Base-by-base conservation (phyloP, 306 rosid genomes). In the Begonia peltatifolia region DNA sequence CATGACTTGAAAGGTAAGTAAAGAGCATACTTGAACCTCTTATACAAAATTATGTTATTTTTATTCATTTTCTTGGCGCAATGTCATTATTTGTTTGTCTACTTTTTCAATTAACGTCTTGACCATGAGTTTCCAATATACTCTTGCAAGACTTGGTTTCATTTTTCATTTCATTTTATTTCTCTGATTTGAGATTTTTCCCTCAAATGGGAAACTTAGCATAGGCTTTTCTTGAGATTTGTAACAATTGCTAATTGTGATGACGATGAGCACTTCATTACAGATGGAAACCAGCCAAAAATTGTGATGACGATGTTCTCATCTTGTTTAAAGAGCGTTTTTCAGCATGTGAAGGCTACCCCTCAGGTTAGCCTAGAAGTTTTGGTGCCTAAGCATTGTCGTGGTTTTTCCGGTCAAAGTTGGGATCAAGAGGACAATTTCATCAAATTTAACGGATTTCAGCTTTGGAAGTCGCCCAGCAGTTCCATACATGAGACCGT, bases 281-380 rank as follows among this genome's bases (percentile, higher is more conserved):
- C 58, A 58, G 79, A 58, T 61, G 74, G 52, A 64, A 67, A 63
- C 46, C 57, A 51, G 57, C 46, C 63, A 41, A 64, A 67, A 53
- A 54, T 55, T 56, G 54, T 54, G 38, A 55, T 69, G 53, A n/a
- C n/a, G n/a, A n/a, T 54, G 52, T 58, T 57, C 56, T 64, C 66
- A 16, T 42, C 63, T 56, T 56, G 71, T 38, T 74, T 82, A 65
- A 76, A 78, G 77, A 90, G 92, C 71, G 78, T 83, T 61, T 73
- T 80, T 57, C 71, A 72, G 51, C 77, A 71, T 56, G 62, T 90
- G 76, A 85, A 79, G 68, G 63, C 59, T 70, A 46, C 49, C 42
- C 60, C 62, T 14, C 56, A 70, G 56, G 63, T 52, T 54, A 58
- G 67, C 63, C 63, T 69, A 60, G 68, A 70, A 59, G 70, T 78